Evolutionary conservation across 225 moss, liverwort and hornwort genomes (phyloP).

Genomic region (Pleurozium schreberi): DNA sequence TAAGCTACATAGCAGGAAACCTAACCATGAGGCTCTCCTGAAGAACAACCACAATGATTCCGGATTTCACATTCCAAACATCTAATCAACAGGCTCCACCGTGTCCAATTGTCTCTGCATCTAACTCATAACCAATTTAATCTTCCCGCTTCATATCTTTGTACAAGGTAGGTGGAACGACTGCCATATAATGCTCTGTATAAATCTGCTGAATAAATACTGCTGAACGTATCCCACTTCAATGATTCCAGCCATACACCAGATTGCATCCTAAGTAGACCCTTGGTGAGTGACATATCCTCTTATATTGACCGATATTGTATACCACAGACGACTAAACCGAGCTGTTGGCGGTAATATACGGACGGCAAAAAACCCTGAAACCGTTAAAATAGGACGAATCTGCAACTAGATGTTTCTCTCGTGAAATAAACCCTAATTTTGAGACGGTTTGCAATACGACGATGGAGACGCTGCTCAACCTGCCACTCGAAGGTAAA

Average conservation of each 20-base stretch:
- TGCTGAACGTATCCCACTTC: background rate
- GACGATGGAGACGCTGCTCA: constrained; percentile 49
- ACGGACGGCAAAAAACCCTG: background rate
- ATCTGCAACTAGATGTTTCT: background rate
- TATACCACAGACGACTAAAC: background rate
- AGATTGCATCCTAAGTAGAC: background rate
- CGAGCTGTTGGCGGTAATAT: background rate
- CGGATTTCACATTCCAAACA: background rate
- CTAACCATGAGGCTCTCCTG: background rate
- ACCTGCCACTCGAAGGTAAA: constrained; percentile 23
- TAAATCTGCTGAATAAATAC: background rate
- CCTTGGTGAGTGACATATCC: background rate
- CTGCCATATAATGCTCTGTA: background rate
- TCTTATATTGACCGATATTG: background rate
- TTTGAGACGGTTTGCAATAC: background rate
- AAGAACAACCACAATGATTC: background rate
- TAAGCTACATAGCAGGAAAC: background rate
- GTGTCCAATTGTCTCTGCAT: background rate
- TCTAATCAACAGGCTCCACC: background rate
- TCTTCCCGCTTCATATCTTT: background rate
- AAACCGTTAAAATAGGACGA: background rate
- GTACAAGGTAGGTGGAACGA: background rate
- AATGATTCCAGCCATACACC: background rate
- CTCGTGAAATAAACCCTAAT: background rate
- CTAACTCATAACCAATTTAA: background rate